phyloP scores from a whole-genome alignment of 2,329 filamentous ascomycete genomes.

The Xylariales sp. region DNA sequence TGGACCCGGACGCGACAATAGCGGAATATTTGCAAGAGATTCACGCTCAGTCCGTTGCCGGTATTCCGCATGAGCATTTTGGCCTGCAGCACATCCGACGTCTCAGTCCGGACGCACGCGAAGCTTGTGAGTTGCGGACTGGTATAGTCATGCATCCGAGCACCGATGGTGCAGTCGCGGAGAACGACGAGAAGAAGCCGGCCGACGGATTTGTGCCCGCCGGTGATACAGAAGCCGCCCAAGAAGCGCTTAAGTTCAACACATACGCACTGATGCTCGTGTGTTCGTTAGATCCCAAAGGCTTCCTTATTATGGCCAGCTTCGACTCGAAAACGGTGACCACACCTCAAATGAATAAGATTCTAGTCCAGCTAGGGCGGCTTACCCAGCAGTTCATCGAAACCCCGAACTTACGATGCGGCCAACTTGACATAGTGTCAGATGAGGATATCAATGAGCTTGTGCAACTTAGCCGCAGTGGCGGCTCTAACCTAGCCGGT shows the following conservation, averaged over 20 bases:
- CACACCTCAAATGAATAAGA: slow-evolving; percentile 62
- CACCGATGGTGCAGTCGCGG: slow-evolving; percentile 45
- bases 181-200: slow-evolving; percentile 51
- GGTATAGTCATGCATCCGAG: slow-evolving; percentile 66
- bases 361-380: slow-evolving; percentile 63
- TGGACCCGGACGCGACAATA: slow-evolving; percentile 57
- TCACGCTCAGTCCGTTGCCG: slow-evolving; percentile 65
- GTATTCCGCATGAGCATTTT: slow-evolving; percentile 74
- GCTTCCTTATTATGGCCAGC: slow-evolving; percentile 70
- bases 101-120: slow-evolving; percentile 64
- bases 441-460: slow-evolving; percentile 52
- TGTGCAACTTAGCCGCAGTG: slow-evolving; percentile 44
- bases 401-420: slow-evolving; percentile 49
- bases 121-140: slow-evolving; percentile 67
- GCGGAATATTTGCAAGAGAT: slow-evolving; percentile 66
- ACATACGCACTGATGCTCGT: slow-evolving; percentile 74
- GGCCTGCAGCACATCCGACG: slow-evolving; percentile 70
- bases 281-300: slow-evolving; percentile 67
- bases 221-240: slow-evolving; percentile 66
- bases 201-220: slow-evolving; percentile 66
- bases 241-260: slow-evolving; percentile 69
- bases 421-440: slow-evolving; percentile 52
- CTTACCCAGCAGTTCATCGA: slow-evolving; percentile 63
- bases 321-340: slow-evolving; percentile 72
- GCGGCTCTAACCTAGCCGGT: slow-evolving; percentile 40